phyloP scores from a whole-genome alignment of 2,329 filamentous ascomycete species.

The Raffaelea arxii region DNA sequence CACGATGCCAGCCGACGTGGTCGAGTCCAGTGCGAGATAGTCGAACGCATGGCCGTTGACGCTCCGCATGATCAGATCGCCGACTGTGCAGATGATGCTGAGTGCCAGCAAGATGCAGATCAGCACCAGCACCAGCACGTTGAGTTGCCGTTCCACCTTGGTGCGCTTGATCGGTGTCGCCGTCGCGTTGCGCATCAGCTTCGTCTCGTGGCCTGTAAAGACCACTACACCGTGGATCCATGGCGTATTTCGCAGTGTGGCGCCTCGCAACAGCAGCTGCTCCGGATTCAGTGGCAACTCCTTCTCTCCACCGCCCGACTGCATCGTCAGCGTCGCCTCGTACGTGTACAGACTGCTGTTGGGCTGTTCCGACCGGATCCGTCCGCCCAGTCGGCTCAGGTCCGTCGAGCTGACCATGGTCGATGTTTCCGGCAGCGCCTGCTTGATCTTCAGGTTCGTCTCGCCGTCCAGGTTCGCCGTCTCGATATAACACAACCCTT shows the following conservation, averaged over 20 bases:
- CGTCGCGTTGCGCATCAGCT: constrained; percentile 97
- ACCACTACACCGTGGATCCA: constrained; percentile 96
- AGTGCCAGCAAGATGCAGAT: constrained; percentile 74
- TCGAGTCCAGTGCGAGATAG: constrained; percentile 61
- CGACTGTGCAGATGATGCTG: constrained; percentile 82
- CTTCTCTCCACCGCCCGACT: constrained; percentile 83
- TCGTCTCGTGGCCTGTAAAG: constrained; percentile 96
- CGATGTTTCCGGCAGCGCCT: constrained; percentile 86
- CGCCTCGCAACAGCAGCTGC: constrained; percentile 84
- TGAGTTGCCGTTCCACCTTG: constrained; percentile 88
- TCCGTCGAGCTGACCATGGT: constrained; percentile 79
- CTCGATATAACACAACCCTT: constrained; percentile 97
- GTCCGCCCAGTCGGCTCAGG: constrained; percentile 74
- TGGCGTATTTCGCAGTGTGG: constrained; percentile 88
- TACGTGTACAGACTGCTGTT: constrained; percentile 99
- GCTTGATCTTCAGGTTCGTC: constrained; percentile 98
- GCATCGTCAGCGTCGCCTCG: constrained; percentile 88
- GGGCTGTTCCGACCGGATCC: constrained; percentile 87
- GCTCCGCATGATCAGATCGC: constrained; percentile 72
- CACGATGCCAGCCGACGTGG: too few relatives aligned
- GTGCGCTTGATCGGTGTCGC: constrained; percentile 96
- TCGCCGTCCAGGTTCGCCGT: constrained; percentile 96
- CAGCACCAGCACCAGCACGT: constrained; percentile 84
- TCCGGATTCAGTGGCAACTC: constrained; percentile 84
- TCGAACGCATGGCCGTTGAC: constrained; percentile 51